Evolutionary conservation across 108 stramenopile genomes (phyloP), one percentile per base, ranked within the genome.

Genomic region (Fistulifera pelliculosa): DNA sequence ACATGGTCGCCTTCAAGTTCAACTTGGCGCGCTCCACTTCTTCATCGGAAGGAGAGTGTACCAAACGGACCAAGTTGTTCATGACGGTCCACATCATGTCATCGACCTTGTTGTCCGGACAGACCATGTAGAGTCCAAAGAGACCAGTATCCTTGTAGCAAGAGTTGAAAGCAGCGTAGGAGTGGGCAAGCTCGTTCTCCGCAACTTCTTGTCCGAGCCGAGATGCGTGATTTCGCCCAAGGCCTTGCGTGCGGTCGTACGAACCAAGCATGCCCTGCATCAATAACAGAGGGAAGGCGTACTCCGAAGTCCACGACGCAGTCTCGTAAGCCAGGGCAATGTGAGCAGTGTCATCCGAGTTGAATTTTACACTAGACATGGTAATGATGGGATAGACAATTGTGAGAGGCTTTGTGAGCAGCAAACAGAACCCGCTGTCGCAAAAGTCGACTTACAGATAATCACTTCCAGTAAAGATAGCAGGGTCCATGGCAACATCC

Each of bases 141-240:
- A 99, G 78, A 10, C 99, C 99, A 26, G 95, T 97, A 61, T 99
- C 99, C 73, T 98, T 98, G 85, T 99, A 99, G 77, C 94, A 94
- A n/a, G 96, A 96, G 75, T 99, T 99, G 79, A 98, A 98, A 11
- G 96, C 94, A 47, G 68, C 79, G 72, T 91, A 74, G 8, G 87
- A 85, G 70, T 98, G 94, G 43, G 93, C 94, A 22, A 84, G 61
- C 57, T 95, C 94, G 53, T 80, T 67, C 39, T 76, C 75, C 5
- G 96, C 96, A 17, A 99, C 75, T 58, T 92, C 90, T 64, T 89
- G 88, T 60, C 94, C 95, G 25, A 99, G 60, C 27, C 81, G 80
- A 40, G 88, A 89, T 26, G 91, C 80, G 24, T 78, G 82, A 68
- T 92, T 94, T 54, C 75, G 78, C 11, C 98, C 96, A 42, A 81